Base-by-base conservation (phyloP, 2,329 filamentous ascomycete species). In the Venturia nashicola region DNA sequence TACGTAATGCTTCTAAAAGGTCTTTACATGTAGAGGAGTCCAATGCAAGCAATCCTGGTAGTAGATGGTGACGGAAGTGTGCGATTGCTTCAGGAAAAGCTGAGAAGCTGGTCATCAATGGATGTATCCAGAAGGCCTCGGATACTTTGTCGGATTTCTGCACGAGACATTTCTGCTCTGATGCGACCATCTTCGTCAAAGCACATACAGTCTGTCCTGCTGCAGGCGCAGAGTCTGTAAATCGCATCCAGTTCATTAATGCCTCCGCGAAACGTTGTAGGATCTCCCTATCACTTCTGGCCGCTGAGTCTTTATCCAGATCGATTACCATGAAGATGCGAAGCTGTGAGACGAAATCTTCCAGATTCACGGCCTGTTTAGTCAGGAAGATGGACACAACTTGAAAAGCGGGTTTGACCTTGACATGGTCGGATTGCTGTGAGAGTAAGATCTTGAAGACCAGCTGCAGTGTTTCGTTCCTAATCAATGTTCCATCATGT, bases 391-490 rank as follows among this genome's bases (percentile, higher is more conserved):
- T 81, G 59, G 88, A 85, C 44, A 90, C 75, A 18, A 82, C 82
- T 69, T 86, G 86, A 66, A 91, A 81, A 7, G 86, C 83, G 43
- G 87, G 87, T 71, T 90, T 90, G 48, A 86, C 84, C 61, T 86
- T 78, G 11, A 85, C 82, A 67, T 83, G 85, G 18, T 84, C 64
- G 62, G 27, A 69, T 66, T 40, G 72, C 20, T 59, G 59, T 9
- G 61, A 32, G 14, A 46, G 27, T 18, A 57, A 39, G 3, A 36
- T 23, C 32, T n/a, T 16, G 14, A 34, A 63, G n/a, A 44, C 54
- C 32, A 57, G 39, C 14, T 42, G 66, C 64, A n/a, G 46, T 57
- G 39, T 67, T 66, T 23, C 48, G 27, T 32, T 62, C 48, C 9
- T 55, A 61, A n/a, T 65, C 54, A 18, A 32, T 57, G 14, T 65